phyloP scores from a whole-genome alignment of 1,139 yeast genomes.

The Candida mesenterica region DNA sequence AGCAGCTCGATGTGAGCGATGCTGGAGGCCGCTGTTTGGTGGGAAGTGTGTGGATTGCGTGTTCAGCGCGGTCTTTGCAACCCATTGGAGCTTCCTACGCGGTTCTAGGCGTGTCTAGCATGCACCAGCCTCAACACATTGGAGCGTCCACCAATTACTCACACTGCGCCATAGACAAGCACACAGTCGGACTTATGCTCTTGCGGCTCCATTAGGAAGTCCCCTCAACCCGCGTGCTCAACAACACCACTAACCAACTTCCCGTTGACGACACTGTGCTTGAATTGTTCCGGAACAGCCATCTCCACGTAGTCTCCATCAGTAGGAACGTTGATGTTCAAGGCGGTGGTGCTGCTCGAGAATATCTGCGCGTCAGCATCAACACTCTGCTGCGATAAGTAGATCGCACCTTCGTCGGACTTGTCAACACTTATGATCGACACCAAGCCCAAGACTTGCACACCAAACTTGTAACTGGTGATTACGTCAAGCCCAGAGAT shows the following conservation, averaged over 20 bases:
- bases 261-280: conserved; percentile 50
- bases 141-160: too few relatives aligned
- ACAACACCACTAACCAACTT: conserved; percentile 44
- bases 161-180: too few relatives aligned
- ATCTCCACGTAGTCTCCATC: conserved; percentile 67
- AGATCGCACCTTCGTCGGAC: conserved; percentile 81
- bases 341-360: conserved; percentile 80
- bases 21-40: too few relatives aligned
- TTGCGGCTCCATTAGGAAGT: too few relatives aligned
- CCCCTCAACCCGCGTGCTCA: conserved; percentile 45
- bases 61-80: too few relatives aligned
- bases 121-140: too few relatives aligned
- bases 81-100: too few relatives aligned
- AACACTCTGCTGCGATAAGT: conserved; percentile 68
- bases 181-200: too few relatives aligned
- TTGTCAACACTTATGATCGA: conserved; percentile 88
- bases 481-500: conserved; percentile 88
- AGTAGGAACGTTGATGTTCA: conserved; percentile 79
- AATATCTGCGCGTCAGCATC: conserved; percentile 64
- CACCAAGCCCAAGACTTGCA: conserved; percentile 77
- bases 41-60: too few relatives aligned
- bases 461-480: conserved; percentile 75
- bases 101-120: too few relatives aligned
- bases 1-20: too few relatives aligned
- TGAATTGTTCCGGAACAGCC: conserved; percentile 86